Percentiles rank a stretch among this genome's conserved stretches.
These are phyloP conservation scores for Debaryomyces fabryi DNA, from an alignment of 1,139 yeast genomes.

Conservation along the genomic window DNA sequence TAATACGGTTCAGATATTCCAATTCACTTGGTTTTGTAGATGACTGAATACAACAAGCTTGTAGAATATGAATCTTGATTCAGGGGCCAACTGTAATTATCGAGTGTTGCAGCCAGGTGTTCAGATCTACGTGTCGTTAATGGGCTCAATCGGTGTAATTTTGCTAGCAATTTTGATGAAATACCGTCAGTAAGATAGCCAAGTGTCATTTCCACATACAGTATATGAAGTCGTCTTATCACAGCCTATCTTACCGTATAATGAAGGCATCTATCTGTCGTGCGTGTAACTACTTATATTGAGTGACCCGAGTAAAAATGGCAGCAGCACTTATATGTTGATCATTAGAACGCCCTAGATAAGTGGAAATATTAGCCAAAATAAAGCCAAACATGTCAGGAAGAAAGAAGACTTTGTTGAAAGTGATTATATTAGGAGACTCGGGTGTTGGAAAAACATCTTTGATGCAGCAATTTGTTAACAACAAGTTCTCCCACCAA, in stretches of 20 bases:
- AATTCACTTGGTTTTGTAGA: not conserved
- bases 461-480: constrained; percentile 93
- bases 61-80: not conserved
- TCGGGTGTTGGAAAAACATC: constrained; percentile 98
- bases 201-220: not conserved
- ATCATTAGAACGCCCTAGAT: constrained; percentile 1
- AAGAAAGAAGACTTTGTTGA: constrained; percentile 86
- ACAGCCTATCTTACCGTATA: not conserved
- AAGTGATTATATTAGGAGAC: constrained; percentile 94
- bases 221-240: not conserved
- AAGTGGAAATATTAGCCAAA: not conserved
- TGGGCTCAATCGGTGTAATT: not conserved
- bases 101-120: not conserved
- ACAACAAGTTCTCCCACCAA: constrained; percentile 92
- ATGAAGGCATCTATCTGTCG: not conserved
- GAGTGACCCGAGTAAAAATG: constrained; percentile 5
- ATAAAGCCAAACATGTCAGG: constrained; percentile 53
- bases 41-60: not conserved
- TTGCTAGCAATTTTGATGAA: not conserved
- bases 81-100: not conserved
- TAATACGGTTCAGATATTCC: not conserved
- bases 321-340: constrained; percentile 1
- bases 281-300: not conserved
- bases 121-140: not conserved
- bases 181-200: not conserved